Conservation (phyloP, 1,284 basidiomycete genomes). For the Mrakiaceae sp. region DNA sequence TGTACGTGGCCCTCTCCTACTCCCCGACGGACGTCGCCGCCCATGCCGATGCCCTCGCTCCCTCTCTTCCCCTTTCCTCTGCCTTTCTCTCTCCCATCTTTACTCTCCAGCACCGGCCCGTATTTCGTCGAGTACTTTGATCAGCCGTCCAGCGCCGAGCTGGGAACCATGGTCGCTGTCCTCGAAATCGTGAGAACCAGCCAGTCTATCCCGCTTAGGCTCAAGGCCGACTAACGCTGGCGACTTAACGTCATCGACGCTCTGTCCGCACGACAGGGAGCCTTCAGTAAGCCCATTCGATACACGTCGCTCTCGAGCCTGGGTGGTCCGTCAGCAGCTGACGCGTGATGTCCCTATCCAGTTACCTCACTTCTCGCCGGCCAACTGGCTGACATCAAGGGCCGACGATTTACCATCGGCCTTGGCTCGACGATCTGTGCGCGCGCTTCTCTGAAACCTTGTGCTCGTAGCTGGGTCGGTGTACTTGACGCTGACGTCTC, state of each 20-base stretch:
- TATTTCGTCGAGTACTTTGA: conserved; percentile 60
- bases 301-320: too few relatives aligned
- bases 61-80: conserved; percentile 43
- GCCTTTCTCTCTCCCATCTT: too few relatives aligned
- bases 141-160: conserved; percentile 49
- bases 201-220: too few relatives aligned
- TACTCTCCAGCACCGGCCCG: conserved; percentile 63
- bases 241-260: too few relatives aligned
- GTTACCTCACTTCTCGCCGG: conserved; percentile 11
- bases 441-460: background rate
- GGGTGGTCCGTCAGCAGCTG: background rate
- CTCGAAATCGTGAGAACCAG: conserved; percentile 21
- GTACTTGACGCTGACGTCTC: background rate
- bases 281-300: conserved; percentile 1
- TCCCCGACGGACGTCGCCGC: background rate
- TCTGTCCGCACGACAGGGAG: conserved; percentile 1
- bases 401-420: conserved; percentile 13
- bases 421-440: background rate
- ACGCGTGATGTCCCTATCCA: background rate
- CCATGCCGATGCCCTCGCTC: background rate
- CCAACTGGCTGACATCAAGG: conserved; percentile 11
- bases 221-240: too few relatives aligned
- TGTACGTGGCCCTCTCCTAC: conserved; percentile 55
- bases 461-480: background rate
- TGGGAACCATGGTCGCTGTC: conserved; percentile 31